phyloP scores from a whole-genome alignment of 768 basidiomycete genomes.

The Dentipellis sp. region DNA sequence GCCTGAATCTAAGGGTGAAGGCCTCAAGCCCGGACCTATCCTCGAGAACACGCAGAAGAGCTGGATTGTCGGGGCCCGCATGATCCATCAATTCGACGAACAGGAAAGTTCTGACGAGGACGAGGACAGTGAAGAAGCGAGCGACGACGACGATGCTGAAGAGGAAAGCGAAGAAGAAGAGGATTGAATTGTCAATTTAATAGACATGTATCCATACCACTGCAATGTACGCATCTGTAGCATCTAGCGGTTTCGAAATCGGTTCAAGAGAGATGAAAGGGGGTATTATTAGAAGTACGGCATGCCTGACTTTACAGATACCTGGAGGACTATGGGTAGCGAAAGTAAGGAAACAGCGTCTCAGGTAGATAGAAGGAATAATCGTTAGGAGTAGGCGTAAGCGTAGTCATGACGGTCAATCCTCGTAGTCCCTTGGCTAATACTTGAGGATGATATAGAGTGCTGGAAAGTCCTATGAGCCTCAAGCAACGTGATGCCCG shows the following conservation, averaged over 20 bases:
- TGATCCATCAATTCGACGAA: conserved; percentile 77
- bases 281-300: background rate
- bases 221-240: background rate
- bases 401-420: background rate
- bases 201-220: background rate
- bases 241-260: background rate
- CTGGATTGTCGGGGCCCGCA: conserved; percentile 60
- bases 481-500: background rate
- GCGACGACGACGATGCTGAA: conserved; percentile 14
- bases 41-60: conserved; percentile 55
- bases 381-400: background rate
- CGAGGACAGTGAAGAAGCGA: conserved; percentile 16
- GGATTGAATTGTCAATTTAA: conserved; percentile 17
- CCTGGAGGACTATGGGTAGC: background rate
- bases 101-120: conserved; percentile 52
- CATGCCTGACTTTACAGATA: background rate
- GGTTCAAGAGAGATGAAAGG: background rate
- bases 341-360: background rate
- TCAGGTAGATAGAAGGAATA: background rate
- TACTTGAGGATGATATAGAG: conserved; percentile 79
- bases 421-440: conserved; percentile 22
- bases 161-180: conserved; percentile 24
- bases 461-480: conserved; percentile 32
- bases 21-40: conserved; percentile 27
- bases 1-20: conserved; percentile 45